Base-by-base conservation (phyloP, 2,329 filamentous ascomycete genomes). In the Paraconiothyrium sp. region DNA sequence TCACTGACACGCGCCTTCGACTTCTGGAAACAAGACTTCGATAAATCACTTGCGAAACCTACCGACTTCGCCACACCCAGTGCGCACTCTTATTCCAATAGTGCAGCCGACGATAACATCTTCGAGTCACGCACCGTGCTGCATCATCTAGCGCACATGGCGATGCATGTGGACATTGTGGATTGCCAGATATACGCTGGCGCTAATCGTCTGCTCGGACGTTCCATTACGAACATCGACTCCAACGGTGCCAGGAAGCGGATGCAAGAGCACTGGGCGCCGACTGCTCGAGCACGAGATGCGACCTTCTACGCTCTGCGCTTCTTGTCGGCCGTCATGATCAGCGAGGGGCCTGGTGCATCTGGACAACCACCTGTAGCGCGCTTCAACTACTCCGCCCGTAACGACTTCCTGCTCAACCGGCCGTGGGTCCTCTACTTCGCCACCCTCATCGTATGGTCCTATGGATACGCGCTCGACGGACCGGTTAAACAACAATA, bases 361-460 rank as follows among this genome's bases (percentile, higher is more conserved):
- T 67, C 66, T 35, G 61, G 67, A 9, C 41, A 58, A 14, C 46
- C 80, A 1, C 76, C 79, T 24, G 61, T 68, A 22, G 67, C 72
- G 11, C 74, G 78, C 51, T 75, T 80, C 48, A 72, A 76, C 30
- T 99, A 98, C 77, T 90, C 89, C 20, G 93, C 94, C 0, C 88
- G 93, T 22, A 92, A 97, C 70, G 95, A 99, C 71, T 91, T 93
- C 57, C 84, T 97, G 1, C 85, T 98, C 62, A 97, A 98, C 73
- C 86, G 95, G 16, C 92, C 94, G 0, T 99, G 95, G 94, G 93
- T 97, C 11, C 83, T 98, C 55, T 99, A 97, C 79, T 96, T 97
- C 74, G 92, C 95, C 0, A 89, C 90, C 0, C 84, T 99, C 14
- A 92, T 97, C 24, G 92, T 98, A 0, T 99, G 95, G 95, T 93